Percentiles rank a stretch among this genome's conserved stretches.
Conservation (phyloP, 2,329 filamentous ascomycete species). For the Pseudogymnoascus sp. region DNA sequence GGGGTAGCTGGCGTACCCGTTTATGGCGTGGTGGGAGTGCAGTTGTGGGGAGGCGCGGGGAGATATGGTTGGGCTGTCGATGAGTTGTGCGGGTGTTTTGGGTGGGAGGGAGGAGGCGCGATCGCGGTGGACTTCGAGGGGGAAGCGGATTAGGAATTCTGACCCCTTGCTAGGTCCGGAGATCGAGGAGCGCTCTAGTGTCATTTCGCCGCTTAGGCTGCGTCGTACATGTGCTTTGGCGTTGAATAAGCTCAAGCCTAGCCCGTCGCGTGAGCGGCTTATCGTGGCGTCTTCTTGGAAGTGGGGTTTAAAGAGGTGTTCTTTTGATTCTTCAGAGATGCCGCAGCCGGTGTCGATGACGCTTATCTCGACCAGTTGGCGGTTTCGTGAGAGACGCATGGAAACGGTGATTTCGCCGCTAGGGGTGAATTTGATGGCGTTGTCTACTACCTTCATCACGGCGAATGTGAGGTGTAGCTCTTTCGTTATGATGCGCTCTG, state of each 20-base stretch:
- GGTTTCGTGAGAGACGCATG: slow-evolving; percentile 42
- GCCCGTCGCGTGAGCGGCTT: slow-evolving; percentile 58
- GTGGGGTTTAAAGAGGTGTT: slow-evolving; percentile 62
- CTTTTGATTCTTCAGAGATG: slow-evolving; percentile 58
- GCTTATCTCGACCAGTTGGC: slow-evolving; percentile 50
- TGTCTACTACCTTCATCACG: slow-evolving; percentile 41
- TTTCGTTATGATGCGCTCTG: slow-evolving; percentile 40
- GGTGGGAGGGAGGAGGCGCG: background rate
- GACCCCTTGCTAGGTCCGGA: slow-evolving; percentile 52
- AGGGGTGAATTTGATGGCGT: slow-evolving; percentile 65
- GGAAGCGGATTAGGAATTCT: slow-evolving; percentile 61
- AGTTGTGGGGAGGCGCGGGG: background rate
- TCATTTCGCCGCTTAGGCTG: slow-evolving; percentile 56
- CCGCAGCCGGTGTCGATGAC: slow-evolving; percentile 61
- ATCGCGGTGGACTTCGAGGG: slow-evolving; percentile 24
- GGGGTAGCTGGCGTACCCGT: background rate
- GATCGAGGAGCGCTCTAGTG: slow-evolving; percentile 55
- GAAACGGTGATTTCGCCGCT: slow-evolving; percentile 50
- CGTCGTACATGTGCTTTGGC: slow-evolving; percentile 63
- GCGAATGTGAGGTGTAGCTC: slow-evolving; percentile 42
- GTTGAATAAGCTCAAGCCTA: slow-evolving; percentile 63
- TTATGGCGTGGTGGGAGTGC: background rate
- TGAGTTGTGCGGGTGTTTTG: background rate
- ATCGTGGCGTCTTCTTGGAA: slow-evolving; percentile 61
- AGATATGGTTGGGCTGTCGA: slow-evolving; percentile 9